Evolutionary conservation across 495 filamentous ascomycete species (phyloP).

Genomic region (Tuber umbilicatum): DNA sequence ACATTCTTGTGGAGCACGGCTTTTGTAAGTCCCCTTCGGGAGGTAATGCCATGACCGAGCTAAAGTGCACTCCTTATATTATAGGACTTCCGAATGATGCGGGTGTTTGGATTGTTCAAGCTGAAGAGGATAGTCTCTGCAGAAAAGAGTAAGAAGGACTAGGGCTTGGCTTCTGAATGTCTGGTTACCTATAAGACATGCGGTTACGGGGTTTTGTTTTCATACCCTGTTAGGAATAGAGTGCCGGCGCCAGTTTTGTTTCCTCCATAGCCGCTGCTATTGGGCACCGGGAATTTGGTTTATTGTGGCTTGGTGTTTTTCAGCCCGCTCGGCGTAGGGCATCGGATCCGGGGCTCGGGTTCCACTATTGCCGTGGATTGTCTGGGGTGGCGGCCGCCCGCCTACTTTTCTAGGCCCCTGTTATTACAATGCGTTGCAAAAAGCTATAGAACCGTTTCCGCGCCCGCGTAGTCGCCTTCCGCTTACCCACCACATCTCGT

Average conservation of each 20-base stretch:
- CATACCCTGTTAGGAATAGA: not conserved
- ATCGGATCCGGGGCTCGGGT: no score
- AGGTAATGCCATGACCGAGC: not conserved
- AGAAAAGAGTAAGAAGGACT: conserved; percentile 17
- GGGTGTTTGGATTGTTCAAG: conserved; percentile 23
- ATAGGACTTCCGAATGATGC: conserved; percentile 31
- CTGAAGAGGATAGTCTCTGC: conserved; percentile 17
- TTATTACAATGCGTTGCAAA: no score
- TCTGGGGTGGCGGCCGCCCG: not conserved
- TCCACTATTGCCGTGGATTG: not conserved
- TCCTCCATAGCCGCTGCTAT: not conserved
- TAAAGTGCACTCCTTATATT: not conserved
- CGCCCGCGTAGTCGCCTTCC: no score
- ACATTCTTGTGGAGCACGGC: conserved; percentile 41
- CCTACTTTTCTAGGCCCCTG: no score
- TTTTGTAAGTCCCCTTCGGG: conserved; percentile 28
- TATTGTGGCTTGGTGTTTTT: not conserved
- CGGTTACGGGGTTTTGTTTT: not conserved
- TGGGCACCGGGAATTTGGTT: not conserved
- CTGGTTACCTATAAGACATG: not conserved
- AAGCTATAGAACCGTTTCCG: no score
- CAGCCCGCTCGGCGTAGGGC: no score
- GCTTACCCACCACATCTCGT: no score
- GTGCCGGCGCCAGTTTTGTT: not conserved
- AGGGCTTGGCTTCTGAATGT: not conserved